Conservation (phyloP, 169 alveolate genomes). For the Perkinsus olseni region DNA sequence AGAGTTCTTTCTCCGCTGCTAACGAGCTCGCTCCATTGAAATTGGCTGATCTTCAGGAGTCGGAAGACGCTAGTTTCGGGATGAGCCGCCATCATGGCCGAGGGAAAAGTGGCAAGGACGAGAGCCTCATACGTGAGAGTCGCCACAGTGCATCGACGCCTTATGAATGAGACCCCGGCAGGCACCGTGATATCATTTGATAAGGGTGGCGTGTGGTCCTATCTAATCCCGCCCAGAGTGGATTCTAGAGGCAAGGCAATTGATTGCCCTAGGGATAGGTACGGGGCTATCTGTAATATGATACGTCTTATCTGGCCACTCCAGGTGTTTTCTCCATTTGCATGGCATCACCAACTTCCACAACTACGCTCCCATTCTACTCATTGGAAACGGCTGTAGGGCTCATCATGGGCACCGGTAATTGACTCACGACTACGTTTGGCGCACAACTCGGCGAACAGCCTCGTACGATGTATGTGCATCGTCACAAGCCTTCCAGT, state of each 20-base stretch:
- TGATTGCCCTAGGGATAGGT: conserved; percentile 69
- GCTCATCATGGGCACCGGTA: conserved; percentile 90
- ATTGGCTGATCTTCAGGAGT: conserved; percentile 3
- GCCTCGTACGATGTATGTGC: no score
- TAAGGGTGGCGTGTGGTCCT: conserved; percentile 95
- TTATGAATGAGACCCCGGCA: conserved; percentile 50
- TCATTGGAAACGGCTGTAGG: conserved; percentile 93
- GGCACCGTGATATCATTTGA: conserved; percentile 90
- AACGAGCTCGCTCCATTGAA: no score
- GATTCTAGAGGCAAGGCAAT: conserved; percentile 81
- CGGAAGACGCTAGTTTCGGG: conserved; percentile 27
- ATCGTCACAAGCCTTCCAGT: no score
- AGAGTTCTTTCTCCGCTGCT: no score
- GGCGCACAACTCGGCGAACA: no score
- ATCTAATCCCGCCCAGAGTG: conserved; percentile 84
- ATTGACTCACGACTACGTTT: no score
- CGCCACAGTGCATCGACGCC: conserved; percentile 32
- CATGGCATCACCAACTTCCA: conserved; percentile 76
- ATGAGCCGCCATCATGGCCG: conserved; percentile 30
- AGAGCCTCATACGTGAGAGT: neutral
- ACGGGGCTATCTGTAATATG: conserved; percentile 5
- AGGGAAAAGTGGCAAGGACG: neutral
- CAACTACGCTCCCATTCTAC: conserved; percentile 86
- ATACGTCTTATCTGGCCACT: neutral
- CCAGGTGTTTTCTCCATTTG: conserved; percentile 85